Percentiles rank a stretch among this genome's conserved stretches.
Evolutionary conservation across 2,329 filamentous ascomycete species (phyloP).

Genomic region (Penicillium hesseltinei): DNA sequence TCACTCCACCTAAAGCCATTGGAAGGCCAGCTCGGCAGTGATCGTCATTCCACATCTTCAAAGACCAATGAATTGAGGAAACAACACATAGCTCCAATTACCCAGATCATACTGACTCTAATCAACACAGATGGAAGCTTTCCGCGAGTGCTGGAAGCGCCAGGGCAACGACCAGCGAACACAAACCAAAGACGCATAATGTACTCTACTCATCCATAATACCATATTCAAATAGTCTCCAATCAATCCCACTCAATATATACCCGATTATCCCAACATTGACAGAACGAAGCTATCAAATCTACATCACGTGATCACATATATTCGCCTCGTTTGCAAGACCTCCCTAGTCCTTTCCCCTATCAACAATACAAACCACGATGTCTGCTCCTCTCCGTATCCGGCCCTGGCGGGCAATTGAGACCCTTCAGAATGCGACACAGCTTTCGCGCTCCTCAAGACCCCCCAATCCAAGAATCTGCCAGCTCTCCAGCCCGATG

Average conservation of each 20-base stretch:
- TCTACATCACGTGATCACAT: conserved; percentile 24
- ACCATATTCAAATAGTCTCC: neutral
- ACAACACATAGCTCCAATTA: neutral
- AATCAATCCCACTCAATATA: neutral
- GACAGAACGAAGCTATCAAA: neutral
- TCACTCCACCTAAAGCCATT: neutral
- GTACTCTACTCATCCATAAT: neutral
- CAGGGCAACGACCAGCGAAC: conserved; percentile 86
- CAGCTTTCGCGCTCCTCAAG: conserved; percentile 13
- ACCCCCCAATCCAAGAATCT: neutral
- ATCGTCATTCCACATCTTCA: neutral
- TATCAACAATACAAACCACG: conserved; percentile 8
- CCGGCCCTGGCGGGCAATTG: conserved; percentile 21
- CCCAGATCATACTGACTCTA: neutral
- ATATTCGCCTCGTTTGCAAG: neutral
- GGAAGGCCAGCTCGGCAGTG: neutral
- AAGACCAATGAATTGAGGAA: neutral
- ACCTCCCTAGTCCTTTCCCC: conserved; percentile 12
- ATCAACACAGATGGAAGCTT: conserved; percentile 73
- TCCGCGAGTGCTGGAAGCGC: conserved; percentile 86
- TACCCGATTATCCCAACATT: neutral
- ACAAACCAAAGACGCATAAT: conserved; percentile 64
- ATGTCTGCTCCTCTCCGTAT: conserved; percentile 26
- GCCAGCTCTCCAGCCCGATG: conserved; percentile 9
- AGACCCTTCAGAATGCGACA: conserved; percentile 17